Base-by-base conservation (phyloP, 148 eudicot genomes). In the Vaccinium myrtillus region DNA sequence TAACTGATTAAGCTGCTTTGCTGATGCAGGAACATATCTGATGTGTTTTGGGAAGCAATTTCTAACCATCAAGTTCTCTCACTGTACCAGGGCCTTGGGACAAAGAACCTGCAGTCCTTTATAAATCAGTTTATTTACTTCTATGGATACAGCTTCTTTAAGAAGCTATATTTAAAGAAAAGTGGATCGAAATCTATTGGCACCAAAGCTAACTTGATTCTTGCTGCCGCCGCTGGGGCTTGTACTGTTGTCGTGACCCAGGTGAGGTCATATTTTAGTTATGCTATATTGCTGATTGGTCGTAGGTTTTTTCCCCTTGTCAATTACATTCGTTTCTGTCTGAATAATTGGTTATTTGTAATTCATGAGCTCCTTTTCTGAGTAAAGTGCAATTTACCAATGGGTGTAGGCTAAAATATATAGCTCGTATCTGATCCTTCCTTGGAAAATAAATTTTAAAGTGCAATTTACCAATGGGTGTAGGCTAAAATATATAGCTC, bases 181-280 rank as follows among this genome's bases (percentile, higher is more conserved):
- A 93, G 87, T 86, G 91, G 93, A 86, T 87, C 82, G 7, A 94
- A 93, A 86, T 93, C 94, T 51, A 92, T 96, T 75, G 99, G 94
- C 63, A 94, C 99, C 67, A 91, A 59, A 81, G 97, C 98, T 83
- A 96, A 96, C 88, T 90, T 96, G 85, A 69, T 94, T 81, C 88
- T 93, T 69, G 99, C 99, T 82, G 95, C 97, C 25, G 97, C 92
- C 73, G 96, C 99, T 74, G 99, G 99, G 59, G 94, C 95, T 83
- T 94, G 92, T 86, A 96, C 98, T 27, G 94, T 92, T 65, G 23
- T 95, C 16, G 84, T 93, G 55, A 97, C 98, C 67, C 99, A 97
- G 95, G 99, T 94, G 83, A 80, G 90, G 87, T 54, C 19, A 63
- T 63, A 18, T 59, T 51, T 18, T 71, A 25, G 25, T 32, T 81